These are phyloP conservation scores for Paraconiothyrium sp. DNA, from an alignment of 2,329 filamentous ascomycete genomes.

Conservation along the genomic window DNA sequence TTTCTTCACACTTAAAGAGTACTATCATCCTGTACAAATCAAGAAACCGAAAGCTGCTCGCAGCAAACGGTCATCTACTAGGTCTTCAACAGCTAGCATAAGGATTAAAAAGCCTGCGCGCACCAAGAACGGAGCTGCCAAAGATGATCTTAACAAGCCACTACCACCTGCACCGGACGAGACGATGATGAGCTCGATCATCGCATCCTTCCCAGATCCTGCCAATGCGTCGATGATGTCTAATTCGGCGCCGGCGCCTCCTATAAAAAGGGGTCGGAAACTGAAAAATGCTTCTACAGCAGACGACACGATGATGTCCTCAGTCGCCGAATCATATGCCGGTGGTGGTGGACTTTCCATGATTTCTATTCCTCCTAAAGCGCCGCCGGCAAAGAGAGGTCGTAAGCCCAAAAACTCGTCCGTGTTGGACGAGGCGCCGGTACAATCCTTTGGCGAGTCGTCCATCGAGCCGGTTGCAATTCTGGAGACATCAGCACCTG, in stretches of 20 bases:
- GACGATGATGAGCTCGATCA: slow-evolving; percentile 10
- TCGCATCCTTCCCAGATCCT: slow-evolving; percentile 9
- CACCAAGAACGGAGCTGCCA: slow-evolving; percentile 19
- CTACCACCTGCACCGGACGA: slow-evolving; percentile 19
- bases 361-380: slow-evolving; percentile 12
- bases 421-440: slow-evolving; percentile 4
- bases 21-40: slow-evolving; percentile 48
- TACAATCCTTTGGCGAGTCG: slow-evolving; percentile 6
- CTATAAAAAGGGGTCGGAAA: slow-evolving; percentile 9
- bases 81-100: slow-evolving; percentile 30
- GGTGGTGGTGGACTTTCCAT: slow-evolving; percentile 1
- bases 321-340: slow-evolving; percentile 15
- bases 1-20: slow-evolving; percentile 79
- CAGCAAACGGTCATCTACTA: slow-evolving; percentile 39
- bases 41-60: slow-evolving; percentile 34
- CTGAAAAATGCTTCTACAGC: slow-evolving; percentile 2
- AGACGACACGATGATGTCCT: slow-evolving; percentile 15
- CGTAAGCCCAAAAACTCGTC: slow-evolving; percentile 14
- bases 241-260: slow-evolving; percentile 1
- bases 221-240: slow-evolving; percentile 5
- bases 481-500: neutral
- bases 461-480: slow-evolving; percentile 11
- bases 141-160: slow-evolving; percentile 16
- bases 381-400: slow-evolving; percentile 14
- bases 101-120: slow-evolving; percentile 26